Evolutionary conservation across 2,329 filamentous ascomycete genomes (phyloP).

Genomic region (Dichotomopilus funicola): DNA sequence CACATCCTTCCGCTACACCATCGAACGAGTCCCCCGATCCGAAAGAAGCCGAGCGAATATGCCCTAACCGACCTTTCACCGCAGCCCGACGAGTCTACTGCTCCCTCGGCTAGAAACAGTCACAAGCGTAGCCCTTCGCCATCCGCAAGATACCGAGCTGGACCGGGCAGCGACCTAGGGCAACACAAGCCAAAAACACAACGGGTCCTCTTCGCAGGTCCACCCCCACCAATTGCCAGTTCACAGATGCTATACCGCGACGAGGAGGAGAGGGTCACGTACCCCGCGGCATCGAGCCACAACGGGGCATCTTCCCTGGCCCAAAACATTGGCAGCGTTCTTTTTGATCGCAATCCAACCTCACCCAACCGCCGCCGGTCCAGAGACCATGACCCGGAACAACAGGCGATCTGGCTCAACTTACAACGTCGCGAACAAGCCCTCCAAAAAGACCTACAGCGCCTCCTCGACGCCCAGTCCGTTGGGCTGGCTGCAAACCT

Average conservation of each 20-base stretch:
- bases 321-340: conserved; percentile 30
- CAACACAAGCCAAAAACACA: not conserved
- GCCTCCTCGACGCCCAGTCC: conserved; percentile 44
- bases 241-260: conserved; percentile 35
- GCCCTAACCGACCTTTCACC: conserved; percentile 30
- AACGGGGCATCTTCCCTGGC: conserved; percentile 20
- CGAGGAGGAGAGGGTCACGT: conserved; percentile 23
- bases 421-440: conserved; percentile 41
- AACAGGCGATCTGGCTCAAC: conserved; percentile 42
- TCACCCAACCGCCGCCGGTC: conserved; percentile 14
- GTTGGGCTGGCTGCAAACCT: conserved; percentile 37
- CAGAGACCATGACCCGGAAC: conserved; percentile 26
- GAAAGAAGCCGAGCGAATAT: conserved; percentile 30
- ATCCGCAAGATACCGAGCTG: too few species aligned
- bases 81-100: conserved; percentile 17
- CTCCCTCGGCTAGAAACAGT: too few species aligned
- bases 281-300: not conserved
- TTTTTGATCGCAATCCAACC: conserved; percentile 31
- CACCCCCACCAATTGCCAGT: conserved; percentile 44
- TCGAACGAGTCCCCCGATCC: conserved; percentile 22
- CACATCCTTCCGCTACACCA: conserved; percentile 27
- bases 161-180: too few species aligned
- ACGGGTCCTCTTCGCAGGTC: conserved; percentile 40
- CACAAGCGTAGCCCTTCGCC: too few species aligned
- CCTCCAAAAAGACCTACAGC: conserved; percentile 42